Base-by-base conservation (phyloP, 164 flowering plant species). In the Amborella trichopoda region DNA sequence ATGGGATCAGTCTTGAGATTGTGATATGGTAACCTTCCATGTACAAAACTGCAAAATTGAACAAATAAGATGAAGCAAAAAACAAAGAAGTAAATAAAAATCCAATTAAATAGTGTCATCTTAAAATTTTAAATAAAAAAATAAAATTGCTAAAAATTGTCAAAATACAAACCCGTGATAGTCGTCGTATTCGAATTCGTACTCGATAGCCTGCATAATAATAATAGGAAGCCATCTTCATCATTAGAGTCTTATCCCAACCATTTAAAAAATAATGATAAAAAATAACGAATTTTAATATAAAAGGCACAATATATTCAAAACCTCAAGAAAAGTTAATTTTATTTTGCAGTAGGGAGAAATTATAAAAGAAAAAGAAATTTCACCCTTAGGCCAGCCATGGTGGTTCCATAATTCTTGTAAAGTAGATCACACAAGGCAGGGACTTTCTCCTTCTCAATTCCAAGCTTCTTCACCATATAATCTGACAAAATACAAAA, bases 321-420 rank as follows among this genome's bases (percentile, higher is more conserved):
- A n/a, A n/a, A n/a, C n/a, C n/a, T n/a, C n/a, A n/a, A n/a, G n/a
- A n/a, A n/a, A n/a, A n/a, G n/a, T n/a, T n/a, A n/a, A n/a, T n/a
- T n/a, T n/a, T n/a, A n/a, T n/a, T n/a, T n/a, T n/a, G n/a, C n/a
- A n/a, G n/a, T n/a, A 20, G n/a, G 18, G 6, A 12, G 26, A 17
- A 43, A 1, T 1, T 5, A 1, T 9, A 24, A 48, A 9, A 11
- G n/a, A n/a, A n/a, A n/a, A n/a, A n/a, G n/a, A n/a, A n/a, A n/a
- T n/a, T 63, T 44, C 69, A 90, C 96, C 77, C 59, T 66, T 4
- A 86, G 86, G 50, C 98, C 98, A 40, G 98, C 96, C 94, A 89
- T 71, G 23, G 95, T 89, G 23, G 97, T 85, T 37, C 97, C 97
- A 59, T 80, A 85, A 17, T 64, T 43, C 68, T 75, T 80, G 67